A percentile compares a stretch with the other conserved stretches of the same genome.
Evolutionary conservation across 2,329 filamentous ascomycete genomes (phyloP).

Genomic region (Talaromyces sp.): DNA sequence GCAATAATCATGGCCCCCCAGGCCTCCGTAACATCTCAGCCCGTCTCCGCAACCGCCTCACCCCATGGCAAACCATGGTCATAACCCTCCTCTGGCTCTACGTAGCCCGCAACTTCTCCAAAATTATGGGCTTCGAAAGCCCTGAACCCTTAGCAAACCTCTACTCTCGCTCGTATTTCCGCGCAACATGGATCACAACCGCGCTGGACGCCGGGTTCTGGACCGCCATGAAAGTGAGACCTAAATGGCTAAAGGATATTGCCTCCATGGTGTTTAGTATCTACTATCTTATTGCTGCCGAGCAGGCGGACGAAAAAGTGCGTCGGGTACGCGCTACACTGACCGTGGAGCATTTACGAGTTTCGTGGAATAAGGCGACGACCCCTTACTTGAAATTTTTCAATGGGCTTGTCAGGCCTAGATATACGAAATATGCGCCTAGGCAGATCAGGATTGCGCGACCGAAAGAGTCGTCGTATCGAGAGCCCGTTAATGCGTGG

Average conservation of each 20-base stretch:
- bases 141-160: conserved; percentile 93
- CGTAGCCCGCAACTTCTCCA: conserved; percentile 86
- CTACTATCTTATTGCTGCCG: conserved; percentile 90
- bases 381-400: conserved; percentile 79
- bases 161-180: conserved; percentile 88
- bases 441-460: conserved; percentile 80
- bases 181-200: conserved; percentile 94
- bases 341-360: conserved; percentile 85
- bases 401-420: conserved; percentile 70
- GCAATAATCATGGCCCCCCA: conserved; percentile 85
- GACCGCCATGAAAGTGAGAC: conserved; percentile 91
- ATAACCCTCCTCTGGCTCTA: conserved; percentile 90
- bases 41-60: conserved; percentile 68
- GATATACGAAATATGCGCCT: conserved; percentile 77
- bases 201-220: conserved; percentile 95
- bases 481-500: conserved; percentile 80
- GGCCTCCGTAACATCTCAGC: conserved; percentile 68
- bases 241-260: conserved; percentile 77
- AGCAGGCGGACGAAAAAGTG: conserved; percentile 95
- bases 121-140: conserved; percentile 83
- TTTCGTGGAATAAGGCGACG: conserved; percentile 93
- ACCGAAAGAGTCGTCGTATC: conserved; percentile 76
- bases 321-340: conserved; percentile 81
- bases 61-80: conserved; percentile 85
- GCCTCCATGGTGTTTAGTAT: conserved; percentile 78